Base-by-base conservation (phyloP, 2,329 filamentous ascomycete species). In the Cladophialophora chaetospira region DNA sequence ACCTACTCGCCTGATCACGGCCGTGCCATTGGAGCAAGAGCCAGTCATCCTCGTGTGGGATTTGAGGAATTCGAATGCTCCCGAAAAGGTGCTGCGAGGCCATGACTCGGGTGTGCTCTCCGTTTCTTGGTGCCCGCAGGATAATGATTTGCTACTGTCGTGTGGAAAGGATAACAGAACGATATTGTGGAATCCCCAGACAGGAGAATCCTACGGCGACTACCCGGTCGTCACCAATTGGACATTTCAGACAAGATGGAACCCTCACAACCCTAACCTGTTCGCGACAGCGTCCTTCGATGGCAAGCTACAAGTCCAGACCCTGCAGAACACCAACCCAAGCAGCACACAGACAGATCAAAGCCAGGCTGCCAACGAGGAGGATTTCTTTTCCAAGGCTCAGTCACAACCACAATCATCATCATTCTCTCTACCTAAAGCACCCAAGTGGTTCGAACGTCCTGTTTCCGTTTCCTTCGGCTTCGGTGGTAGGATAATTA, bases 161-260 rank as follows among this genome's bases (percentile, higher is more conserved):
- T 95, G 88, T 64, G 95, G 94, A 65, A 97, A 97, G 75, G 94
- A 99, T 74, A 97, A 97, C 71, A 85, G 90, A 66, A 97, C 92
- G 2, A 83, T 99, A 59, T 86, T 94, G 60, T 99, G 95, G 94
- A 97, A 97, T 73, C 91, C 94, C 1, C 89, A 94, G 68, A 96
- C 88, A 2, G 93, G 93, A 51, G 85, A 94, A 70, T 81, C 84
- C 10, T 88, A 91, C 62, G 94, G 95, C 63, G 93, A 97, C 74
- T 93, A 97, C 69, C 92, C 93, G 3, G 91, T 97, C 67, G 92
- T 96, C 52, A 97, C 93, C n/a, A 99, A 97, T 74, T 99, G 94
- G 93, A 96, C 92, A 4, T 99, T 99, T 78, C 87, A 93, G 70
- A 96, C 94, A 4, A 84, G 88, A 61, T 97, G 95, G 82, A 92